Conservation (phyloP, 2,329 filamentous ascomycete species). For the Alternaria atra region DNA sequence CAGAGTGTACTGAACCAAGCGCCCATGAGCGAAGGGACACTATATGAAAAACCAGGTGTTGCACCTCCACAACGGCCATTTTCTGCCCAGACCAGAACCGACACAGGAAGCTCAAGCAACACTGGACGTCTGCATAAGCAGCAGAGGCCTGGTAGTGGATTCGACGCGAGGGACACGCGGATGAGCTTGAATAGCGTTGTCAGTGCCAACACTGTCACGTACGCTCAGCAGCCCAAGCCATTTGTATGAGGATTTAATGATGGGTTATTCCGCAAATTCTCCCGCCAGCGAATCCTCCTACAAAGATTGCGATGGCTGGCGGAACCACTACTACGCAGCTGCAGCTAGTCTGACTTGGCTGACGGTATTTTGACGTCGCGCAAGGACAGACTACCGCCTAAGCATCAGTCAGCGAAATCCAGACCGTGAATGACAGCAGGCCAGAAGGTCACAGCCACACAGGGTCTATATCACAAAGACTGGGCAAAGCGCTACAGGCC, state of each 20-base stretch:
- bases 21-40: slow-evolving; percentile 15
- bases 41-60: slow-evolving; percentile 26
- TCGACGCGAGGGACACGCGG: slow-evolving; percentile 13
- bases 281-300: neutral
- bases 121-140: slow-evolving; percentile 12
- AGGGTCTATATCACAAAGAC: neutral
- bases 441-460: neutral
- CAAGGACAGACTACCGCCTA: neutral
- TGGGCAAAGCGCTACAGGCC: neutral
- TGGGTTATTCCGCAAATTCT: neutral
- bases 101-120: slow-evolving; percentile 25
- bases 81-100: slow-evolving; percentile 14
- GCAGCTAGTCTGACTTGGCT: neutral
- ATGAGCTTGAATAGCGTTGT: slow-evolving; percentile 25
- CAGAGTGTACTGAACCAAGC: slow-evolving; percentile 14
- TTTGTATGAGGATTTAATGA: slow-evolving; percentile 26
- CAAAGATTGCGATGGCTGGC: neutral
- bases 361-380: neutral
- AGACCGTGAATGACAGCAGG: too few relatives aligned
- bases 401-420: neutral
- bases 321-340: neutral
- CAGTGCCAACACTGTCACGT: slow-evolving; percentile 26
- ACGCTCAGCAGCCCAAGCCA: slow-evolving; percentile 33
- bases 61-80: slow-evolving; percentile 25
- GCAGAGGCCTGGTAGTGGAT: slow-evolving; percentile 3